Evolutionary conservation across 306 rosid species (phyloP), one percentile per base, ranked within the genome.

Genomic region (Canavalia ensiformis): DNA sequence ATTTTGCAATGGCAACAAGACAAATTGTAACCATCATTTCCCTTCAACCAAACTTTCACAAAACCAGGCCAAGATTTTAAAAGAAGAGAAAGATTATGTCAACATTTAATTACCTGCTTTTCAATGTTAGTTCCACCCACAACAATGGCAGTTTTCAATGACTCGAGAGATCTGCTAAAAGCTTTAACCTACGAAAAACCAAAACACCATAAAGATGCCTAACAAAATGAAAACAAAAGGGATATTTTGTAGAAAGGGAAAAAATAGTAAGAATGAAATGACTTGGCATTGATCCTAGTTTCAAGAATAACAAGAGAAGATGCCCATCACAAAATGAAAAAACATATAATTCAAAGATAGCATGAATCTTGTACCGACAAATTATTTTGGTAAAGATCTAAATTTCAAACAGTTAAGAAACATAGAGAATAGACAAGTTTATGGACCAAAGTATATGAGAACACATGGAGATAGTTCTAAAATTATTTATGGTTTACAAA

Each of bases 61-160:
- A 69, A 63, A 57, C 11, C 30, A 34, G 80, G 82, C 28, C 50
- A 8, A 37, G 47, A 29, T 29, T 31, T 9, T n/a, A 29, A 51
- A 29, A 47, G 45, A 49, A 54, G 56, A 66, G 47, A 68, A 79
- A 12, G 28, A 75, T 49, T 8, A 52, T 28, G 60, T n/a, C 37
- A 63, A 57, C 71, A 72, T 58, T 69, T 73, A 80, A 83, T 85
- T 82, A 93, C 97, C 97, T 93, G 97, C 71, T 91, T 93, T 64
- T 87, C 84, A 74, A 93, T 88, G 81, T 93, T 91, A 42, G 96
- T 91, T 80, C 97, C 97, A 46, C 97, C 97, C 68, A 93, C 97
- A 86, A 91, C 92, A 67, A 93, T 90, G 37, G 97, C 96, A 74
- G 97, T 90, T 85, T 86, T 93, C 35, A 93, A 79, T 56, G 94